These are phyloP conservation scores for Purshia tridentata DNA, from an alignment of 306 rosid genomes.

Conservation along the genomic window DNA sequence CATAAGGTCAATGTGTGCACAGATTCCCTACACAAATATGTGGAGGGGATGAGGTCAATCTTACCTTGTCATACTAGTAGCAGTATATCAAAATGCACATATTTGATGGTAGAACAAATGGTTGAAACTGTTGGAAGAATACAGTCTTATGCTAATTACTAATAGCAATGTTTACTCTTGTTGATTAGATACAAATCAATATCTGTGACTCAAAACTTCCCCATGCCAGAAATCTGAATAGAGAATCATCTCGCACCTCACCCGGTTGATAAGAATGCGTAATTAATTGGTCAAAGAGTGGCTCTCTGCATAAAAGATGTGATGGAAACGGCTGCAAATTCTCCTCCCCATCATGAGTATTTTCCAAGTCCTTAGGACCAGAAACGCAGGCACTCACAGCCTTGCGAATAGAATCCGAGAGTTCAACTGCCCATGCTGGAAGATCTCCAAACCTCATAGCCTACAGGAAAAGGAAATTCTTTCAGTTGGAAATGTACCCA, in stretches of 20 bases:
- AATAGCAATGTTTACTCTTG: background rate
- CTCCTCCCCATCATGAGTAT: slow-evolving; percentile 15
- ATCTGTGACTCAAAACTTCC: background rate
- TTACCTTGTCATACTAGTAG: background rate
- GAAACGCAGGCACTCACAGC: slow-evolving; percentile 21
- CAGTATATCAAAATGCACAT: background rate
- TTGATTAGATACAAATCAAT: background rate
- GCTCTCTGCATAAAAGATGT: slow-evolving; percentile 52
- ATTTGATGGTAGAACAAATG: background rate
- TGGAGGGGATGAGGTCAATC: background rate
- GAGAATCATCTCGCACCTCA: slow-evolving; percentile 46
- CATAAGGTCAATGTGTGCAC: slow-evolving; percentile 80
- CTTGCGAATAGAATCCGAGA: slow-evolving; percentile 46
- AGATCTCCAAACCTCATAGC: slow-evolving; percentile 90
- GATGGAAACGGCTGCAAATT: slow-evolving; percentile 34
- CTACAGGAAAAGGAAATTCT: slow-evolving; percentile 28
- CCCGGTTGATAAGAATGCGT: slow-evolving; percentile 69
- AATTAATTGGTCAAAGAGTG: slow-evolving; percentile 81
- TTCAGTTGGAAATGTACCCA: background rate
- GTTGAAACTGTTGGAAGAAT: background rate
- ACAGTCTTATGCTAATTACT: background rate
- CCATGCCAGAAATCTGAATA: background rate
- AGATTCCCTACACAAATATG: slow-evolving; percentile 54
- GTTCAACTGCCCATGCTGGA: slow-evolving; percentile 63
- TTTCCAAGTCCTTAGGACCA: slow-evolving; percentile 17